A percentile compares a stretch with the other conserved stretches of the same genome.
Evolutionary conservation across 2,329 filamentous ascomycete genomes (phyloP).

Genomic region (Neonectria punicea): DNA sequence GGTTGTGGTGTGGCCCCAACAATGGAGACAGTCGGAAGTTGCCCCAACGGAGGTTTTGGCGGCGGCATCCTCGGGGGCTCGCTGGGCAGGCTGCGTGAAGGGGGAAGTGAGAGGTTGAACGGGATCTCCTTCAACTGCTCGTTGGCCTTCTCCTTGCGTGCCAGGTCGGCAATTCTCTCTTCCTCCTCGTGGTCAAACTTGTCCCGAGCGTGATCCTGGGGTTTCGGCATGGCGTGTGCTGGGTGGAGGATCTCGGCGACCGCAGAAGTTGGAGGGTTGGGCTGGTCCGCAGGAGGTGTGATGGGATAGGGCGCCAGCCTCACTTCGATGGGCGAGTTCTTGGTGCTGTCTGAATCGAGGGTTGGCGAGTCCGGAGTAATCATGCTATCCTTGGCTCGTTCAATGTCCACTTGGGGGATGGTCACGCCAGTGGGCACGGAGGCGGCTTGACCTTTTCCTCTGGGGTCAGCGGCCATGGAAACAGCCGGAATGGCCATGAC

Average conservation of each 20-base stretch:
- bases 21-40: conserved; percentile 52
- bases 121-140: conserved; percentile 58
- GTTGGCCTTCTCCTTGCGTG: conserved; percentile 58
- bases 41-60: conserved; percentile 57
- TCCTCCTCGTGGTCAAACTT: conserved; percentile 66
- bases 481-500: conserved; percentile 57
- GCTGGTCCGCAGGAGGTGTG: conserved; percentile 68
- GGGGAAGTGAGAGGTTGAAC: conserved; percentile 63
- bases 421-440: conserved; percentile 23
- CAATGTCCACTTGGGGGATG: conserved; percentile 40
- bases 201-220: conserved; percentile 68
- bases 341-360: conserved; percentile 61
- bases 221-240: conserved; percentile 68
- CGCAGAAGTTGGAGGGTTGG: conserved; percentile 53
- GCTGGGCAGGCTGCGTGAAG: conserved; percentile 65
- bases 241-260: conserved; percentile 65
- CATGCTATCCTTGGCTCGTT: conserved; percentile 33
- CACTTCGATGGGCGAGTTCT: conserved; percentile 69
- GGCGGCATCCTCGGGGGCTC: conserved; percentile 63
- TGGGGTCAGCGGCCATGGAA: conserved; percentile 42
- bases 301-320: conserved; percentile 71
- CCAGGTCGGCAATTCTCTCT: conserved; percentile 58
- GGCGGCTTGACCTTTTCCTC: conserved; percentile 23
- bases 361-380: conserved; percentile 58
- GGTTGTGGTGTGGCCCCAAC: conserved; percentile 57